phyloP scores from a whole-genome alignment of 2,329 filamentous ascomycete genomes.

The Cladophialophora bantiana region DNA sequence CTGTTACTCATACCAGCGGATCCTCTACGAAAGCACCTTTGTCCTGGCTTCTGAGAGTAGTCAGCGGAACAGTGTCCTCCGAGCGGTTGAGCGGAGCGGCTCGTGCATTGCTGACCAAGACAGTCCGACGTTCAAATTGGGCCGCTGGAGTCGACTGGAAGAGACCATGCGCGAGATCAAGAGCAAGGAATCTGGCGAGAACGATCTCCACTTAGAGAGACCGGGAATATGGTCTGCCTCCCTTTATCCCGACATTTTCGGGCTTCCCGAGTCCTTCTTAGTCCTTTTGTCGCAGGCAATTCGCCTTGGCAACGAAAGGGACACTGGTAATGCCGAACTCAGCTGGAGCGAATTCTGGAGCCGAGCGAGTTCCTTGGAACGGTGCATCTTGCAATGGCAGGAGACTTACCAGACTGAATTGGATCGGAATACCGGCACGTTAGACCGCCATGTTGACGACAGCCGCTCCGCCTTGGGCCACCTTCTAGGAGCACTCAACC shows the following conservation, averaged over 20 bases:
- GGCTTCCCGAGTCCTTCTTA: conserved; percentile 53
- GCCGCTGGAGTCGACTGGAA: conserved; percentile 44
- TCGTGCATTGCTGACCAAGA: conserved; percentile 36
- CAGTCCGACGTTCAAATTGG: conserved; percentile 46
- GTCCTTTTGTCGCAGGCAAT: conserved; percentile 53
- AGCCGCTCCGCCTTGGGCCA: conserved; percentile 39
- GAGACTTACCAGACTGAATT: not conserved
- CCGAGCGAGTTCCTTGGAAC: conserved; percentile 47
- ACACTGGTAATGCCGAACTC: conserved; percentile 22
- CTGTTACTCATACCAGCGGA: conserved; percentile 56
- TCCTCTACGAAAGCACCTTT: conserved; percentile 56
- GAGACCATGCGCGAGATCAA: conserved; percentile 45
- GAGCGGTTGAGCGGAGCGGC: conserved; percentile 24
- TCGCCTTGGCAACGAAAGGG: conserved; percentile 51
- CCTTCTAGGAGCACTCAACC: conserved; percentile 51
- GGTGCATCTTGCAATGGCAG: conserved; percentile 42
- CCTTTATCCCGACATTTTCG: conserved; percentile 56
- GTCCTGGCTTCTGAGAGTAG: conserved; percentile 30
- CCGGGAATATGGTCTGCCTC: conserved; percentile 52
- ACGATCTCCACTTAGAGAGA: conserved; percentile 54
- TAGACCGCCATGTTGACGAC: not conserved
- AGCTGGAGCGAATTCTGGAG: conserved; percentile 44
- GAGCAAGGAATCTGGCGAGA: conserved; percentile 52
- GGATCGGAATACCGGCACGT: not conserved
- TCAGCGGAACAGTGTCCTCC: conserved; percentile 9